Evolutionary conservation across 176 grass and related monocot species (phyloP).

Genomic region (Aechmea fasciata): DNA sequence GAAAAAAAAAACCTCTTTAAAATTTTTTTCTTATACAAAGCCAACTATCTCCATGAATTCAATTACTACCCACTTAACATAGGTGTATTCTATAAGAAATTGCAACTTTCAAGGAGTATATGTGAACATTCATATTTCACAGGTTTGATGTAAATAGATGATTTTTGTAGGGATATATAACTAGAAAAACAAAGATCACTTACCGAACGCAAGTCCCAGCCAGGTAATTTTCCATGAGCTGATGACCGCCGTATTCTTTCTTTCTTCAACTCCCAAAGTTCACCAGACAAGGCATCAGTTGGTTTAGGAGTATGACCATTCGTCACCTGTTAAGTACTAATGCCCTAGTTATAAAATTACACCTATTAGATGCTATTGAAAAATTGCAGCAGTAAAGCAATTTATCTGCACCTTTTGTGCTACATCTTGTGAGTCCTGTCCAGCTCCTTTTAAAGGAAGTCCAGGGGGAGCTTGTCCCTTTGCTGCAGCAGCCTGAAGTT

Average conservation of each 20-base stretch:
- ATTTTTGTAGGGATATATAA: too few species aligned
- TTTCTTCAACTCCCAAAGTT: constrained; percentile 85
- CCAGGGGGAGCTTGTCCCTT: constrained; percentile 77
- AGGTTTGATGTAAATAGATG: too few species aligned
- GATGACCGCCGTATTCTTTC: constrained; percentile 78
- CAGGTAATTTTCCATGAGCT: constrained; percentile 73
- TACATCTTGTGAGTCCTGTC: constrained; percentile 58
- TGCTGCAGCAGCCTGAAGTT: constrained; percentile 72
- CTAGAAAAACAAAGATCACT: constrained; percentile 7
- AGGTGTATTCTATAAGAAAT: too few species aligned
- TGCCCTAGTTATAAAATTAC: constrained; percentile 17
- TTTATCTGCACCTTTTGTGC: constrained; percentile 37
- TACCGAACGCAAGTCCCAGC: constrained; percentile 97
- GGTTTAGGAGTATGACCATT: constrained; percentile 65
- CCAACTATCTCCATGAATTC: too few species aligned
- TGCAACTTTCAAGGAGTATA: too few species aligned
- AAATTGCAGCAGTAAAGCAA: constrained; percentile 14
- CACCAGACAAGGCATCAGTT: constrained; percentile 90
- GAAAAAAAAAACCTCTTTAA: too few species aligned
- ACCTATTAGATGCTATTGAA: constrained; percentile 9
- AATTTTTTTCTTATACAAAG: too few species aligned
- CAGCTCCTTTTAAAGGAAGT: constrained; percentile 80
- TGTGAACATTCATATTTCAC: too few species aligned
- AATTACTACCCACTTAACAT: too few species aligned
- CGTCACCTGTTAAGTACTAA: constrained; percentile 29